Percentiles rank a stretch among this genome's conserved stretches.
Conservation (phyloP, 1,284 basidiomycete species). For the Boletellus deceptivus region DNA sequence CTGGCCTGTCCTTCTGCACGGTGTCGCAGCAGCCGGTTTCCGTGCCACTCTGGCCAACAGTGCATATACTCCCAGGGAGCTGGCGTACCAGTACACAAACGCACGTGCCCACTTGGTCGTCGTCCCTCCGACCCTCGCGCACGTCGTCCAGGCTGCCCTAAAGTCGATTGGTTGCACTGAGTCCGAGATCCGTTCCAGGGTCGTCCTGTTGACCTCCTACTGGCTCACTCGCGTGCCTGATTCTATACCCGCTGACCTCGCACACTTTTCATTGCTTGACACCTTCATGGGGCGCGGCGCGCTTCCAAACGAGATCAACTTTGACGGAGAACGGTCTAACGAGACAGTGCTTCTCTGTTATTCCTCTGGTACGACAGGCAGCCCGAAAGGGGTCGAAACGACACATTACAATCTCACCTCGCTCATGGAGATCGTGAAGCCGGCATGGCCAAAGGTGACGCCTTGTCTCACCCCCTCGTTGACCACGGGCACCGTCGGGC, state of each 20-base stretch:
- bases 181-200: slow-evolving; percentile 42
- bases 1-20: slow-evolving; percentile 63
- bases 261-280: slow-evolving; percentile 37
- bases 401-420: slow-evolving; percentile 65
- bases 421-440: slow-evolving; percentile 44
- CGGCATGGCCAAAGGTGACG: slow-evolving; percentile 39
- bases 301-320: slow-evolving; percentile 47
- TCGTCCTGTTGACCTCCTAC: slow-evolving; percentile 43
- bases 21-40: slow-evolving; percentile 52
- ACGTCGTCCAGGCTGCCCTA: slow-evolving; percentile 46
- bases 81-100: slow-evolving; percentile 52
- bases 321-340: slow-evolving; percentile 46
- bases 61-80: slow-evolving; percentile 44
- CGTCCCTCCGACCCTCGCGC: slow-evolving; percentile 50
- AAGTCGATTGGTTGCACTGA: slow-evolving; percentile 38
- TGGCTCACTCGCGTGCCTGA: slow-evolving; percentile 43
- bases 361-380: slow-evolving; percentile 63
- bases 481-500: not conserved
- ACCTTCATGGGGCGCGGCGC: slow-evolving; percentile 46
- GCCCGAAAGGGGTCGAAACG: slow-evolving; percentile 62
- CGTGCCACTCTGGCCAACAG: slow-evolving; percentile 48
- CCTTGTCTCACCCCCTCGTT: slow-evolving; percentile 25
- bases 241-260: slow-evolving; percentile 19
- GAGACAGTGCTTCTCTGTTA: slow-evolving; percentile 67
- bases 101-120: slow-evolving; percentile 55